A percentile compares a stretch with the other conserved stretches of the same genome.
phyloP scores from a whole-genome alignment of 1,284 basidiomycete genomes.

The Ustilago bromivora region DNA sequence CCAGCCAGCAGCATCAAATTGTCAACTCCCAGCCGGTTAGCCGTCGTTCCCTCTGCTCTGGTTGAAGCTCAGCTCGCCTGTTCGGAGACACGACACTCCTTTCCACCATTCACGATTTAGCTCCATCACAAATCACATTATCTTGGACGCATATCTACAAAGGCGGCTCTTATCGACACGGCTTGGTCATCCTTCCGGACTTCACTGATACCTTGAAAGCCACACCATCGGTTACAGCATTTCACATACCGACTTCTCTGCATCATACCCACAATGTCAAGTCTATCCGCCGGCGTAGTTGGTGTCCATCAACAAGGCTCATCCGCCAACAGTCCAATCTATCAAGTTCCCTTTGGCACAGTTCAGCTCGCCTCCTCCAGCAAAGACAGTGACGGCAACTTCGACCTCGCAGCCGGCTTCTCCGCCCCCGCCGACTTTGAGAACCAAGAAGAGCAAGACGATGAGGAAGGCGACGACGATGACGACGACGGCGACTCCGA shows the following conservation, averaged over 20 bases:
- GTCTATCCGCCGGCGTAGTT: constrained; percentile 32
- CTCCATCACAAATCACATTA: background rate
- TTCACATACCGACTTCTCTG: background rate
- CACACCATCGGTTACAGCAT: background rate
- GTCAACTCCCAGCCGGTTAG: constrained; percentile 1
- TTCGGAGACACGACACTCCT: constrained; percentile 4
- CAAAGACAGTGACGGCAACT: constrained; percentile 24
- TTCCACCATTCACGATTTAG: background rate
- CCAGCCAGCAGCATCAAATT: background rate
- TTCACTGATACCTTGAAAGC: background rate
- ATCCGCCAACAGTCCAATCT: constrained; percentile 44
- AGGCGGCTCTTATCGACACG: background rate
- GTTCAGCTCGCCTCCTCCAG: constrained; percentile 55
- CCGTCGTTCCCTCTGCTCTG: background rate
- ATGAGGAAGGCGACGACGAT: constrained; percentile 32
- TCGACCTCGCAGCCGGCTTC: constrained; percentile 42
- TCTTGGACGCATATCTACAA: background rate
- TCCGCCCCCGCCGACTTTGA: constrained; percentile 37
- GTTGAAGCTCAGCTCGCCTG: constrained; percentile 2
- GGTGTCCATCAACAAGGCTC: constrained; percentile 38
- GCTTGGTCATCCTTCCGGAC: too few relatives aligned
- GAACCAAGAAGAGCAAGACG: constrained; percentile 47
- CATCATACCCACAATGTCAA: constrained; percentile 25
- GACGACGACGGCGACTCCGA: constrained; percentile 48
- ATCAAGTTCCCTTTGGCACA: constrained; percentile 57